phyloP scores from a whole-genome alignment of 441 rosid genomes.

The Erodium trifolium region DNA sequence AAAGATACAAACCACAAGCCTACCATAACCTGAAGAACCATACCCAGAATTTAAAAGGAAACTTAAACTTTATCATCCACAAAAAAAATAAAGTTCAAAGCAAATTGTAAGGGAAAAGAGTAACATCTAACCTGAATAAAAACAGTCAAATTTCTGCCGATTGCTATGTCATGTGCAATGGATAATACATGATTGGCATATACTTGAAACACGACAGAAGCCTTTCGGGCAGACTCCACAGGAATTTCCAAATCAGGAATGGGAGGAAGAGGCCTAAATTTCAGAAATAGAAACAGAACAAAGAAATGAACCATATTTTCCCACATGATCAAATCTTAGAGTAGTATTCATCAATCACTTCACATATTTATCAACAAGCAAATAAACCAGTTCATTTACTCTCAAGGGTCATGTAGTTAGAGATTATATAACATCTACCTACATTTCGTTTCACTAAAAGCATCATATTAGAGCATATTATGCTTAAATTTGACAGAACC shows the following conservation, averaged over 20 bases:
- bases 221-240: slow-evolving; percentile 42
- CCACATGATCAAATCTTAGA: not conserved
- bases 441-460: too few species aligned
- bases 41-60: not conserved
- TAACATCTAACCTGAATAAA: slow-evolving; percentile 48
- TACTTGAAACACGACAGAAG: slow-evolving; percentile 34
- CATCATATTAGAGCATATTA: too few species aligned
- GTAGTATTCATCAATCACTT: not conserved
- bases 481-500: not conserved
- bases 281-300: slow-evolving; percentile 6
- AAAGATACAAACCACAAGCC: slow-evolving; percentile 49
- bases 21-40: slow-evolving; percentile 48
- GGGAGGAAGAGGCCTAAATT: slow-evolving; percentile 75
- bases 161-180: slow-evolving; percentile 52
- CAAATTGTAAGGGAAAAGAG: not conserved
- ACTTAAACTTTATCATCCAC: not conserved
- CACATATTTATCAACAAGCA: not conserved
- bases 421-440: too few species aligned
- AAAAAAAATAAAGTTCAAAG: not conserved
- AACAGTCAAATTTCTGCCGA: slow-evolving; percentile 46
- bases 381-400: not conserved
- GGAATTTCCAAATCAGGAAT: slow-evolving; percentile 76
- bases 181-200: slow-evolving; percentile 39
- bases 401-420: not conserved
- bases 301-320: not conserved